Percentiles rank a stretch among this genome's conserved stretches.
These are phyloP conservation scores for Plasmodium reichenowi DNA, from an alignment of 169 alveolate species.

Conservation along the genomic window DNA sequence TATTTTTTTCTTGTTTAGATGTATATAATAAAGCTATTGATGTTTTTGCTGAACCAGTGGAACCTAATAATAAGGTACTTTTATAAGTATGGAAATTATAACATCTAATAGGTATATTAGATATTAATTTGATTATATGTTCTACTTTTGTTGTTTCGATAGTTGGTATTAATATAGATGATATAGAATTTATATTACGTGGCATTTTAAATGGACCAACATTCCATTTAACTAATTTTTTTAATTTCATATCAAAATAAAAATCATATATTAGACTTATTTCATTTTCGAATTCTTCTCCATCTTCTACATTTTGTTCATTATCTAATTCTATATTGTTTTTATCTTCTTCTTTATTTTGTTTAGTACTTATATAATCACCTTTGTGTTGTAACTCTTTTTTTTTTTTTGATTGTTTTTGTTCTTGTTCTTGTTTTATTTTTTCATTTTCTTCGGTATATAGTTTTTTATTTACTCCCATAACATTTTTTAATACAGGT, in stretches of 20 bases:
- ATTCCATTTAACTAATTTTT: slow-evolving; percentile 89
- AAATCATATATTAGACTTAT: slow-evolving; percentile 75
- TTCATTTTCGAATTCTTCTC: slow-evolving; percentile 82
- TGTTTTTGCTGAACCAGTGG: slow-evolving; percentile 98
- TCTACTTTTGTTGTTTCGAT: slow-evolving; percentile 95
- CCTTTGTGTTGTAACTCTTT: background rate
- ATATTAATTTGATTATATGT: slow-evolving; percentile 87
- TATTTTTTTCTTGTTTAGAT: slow-evolving; percentile 89
- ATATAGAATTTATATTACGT: slow-evolving; percentile 87
- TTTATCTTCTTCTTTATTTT: background rate
- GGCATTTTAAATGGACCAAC: slow-evolving; percentile 91
- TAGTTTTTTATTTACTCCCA: background rate
- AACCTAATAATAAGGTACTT: slow-evolving; percentile 93
- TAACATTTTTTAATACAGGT: slow-evolving; percentile 9
- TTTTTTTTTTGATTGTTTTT: background rate
- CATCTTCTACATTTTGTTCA: background rate
- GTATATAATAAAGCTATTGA: slow-evolving; percentile 94
- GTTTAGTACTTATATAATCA: background rate
- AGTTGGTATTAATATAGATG: slow-evolving; percentile 95
- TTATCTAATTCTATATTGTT: background rate
- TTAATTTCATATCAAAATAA: slow-evolving; percentile 79
- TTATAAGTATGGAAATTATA: slow-evolving; percentile 82
- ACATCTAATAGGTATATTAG: slow-evolving; percentile 83
- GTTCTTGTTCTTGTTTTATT: background rate
- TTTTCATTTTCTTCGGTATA: background rate